A percentile compares a stretch with the other conserved stretches of the same genome.
phyloP scores from a whole-genome alignment of 2,329 filamentous ascomycete species.

The Colletotrichum cuscutae region DNA sequence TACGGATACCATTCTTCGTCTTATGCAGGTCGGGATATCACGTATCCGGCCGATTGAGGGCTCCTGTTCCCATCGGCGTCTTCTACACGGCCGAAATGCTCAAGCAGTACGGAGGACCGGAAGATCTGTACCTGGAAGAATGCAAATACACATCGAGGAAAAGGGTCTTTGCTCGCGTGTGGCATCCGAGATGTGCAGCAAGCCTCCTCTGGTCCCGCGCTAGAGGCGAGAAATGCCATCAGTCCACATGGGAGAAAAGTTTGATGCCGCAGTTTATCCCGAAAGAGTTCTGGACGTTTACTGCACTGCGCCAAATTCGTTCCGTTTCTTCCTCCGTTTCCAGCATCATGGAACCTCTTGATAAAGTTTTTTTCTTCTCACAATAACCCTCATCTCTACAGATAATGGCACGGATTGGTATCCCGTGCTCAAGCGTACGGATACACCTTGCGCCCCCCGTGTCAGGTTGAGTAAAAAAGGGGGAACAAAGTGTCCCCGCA shows the following conservation, averaged over 20 bases:
- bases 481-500: neutral
- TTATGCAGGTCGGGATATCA: neutral
- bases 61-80: neutral
- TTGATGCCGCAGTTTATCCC: neutral
- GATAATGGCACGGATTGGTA: neutral
- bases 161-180: neutral
- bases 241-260: neutral
- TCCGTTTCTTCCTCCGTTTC: neutral
- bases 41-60: neutral
- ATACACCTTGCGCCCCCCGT: neutral
- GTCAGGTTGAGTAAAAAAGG: constrained; percentile 13
- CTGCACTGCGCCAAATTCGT: neutral
- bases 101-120: neutral
- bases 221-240: neutral
- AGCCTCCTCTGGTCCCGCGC: neutral
- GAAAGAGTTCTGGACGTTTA: neutral
- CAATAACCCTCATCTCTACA: neutral
- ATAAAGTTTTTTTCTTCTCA: neutral
- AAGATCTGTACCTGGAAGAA: neutral
- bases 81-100: neutral
- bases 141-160: neutral
- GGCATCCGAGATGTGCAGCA: neutral
- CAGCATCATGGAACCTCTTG: neutral
- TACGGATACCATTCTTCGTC: neutral
- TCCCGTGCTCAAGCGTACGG: neutral